These are phyloP conservation scores for Boechera retrofracta DNA, from an alignment of 345 rosid genomes.

Conservation along the genomic window DNA sequence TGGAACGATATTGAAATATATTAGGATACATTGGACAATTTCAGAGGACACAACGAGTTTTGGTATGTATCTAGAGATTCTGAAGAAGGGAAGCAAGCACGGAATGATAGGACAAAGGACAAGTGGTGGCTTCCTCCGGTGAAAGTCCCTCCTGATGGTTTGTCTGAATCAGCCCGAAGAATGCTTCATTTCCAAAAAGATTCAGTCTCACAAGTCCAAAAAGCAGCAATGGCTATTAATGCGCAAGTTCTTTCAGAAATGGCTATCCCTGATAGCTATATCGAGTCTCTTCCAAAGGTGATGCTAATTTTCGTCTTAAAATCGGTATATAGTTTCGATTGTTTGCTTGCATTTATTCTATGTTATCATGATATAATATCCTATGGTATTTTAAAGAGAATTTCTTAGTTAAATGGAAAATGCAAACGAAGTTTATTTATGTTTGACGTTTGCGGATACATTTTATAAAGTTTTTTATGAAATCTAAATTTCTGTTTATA, in stretches of 20 bases:
- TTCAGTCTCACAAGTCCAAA: conserved; percentile 79
- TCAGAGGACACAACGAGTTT: conserved; percentile 64
- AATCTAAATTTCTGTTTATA: no score
- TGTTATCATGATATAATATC: not conserved
- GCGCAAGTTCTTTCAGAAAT: conserved; percentile 86
- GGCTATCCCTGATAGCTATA: conserved; percentile 81
- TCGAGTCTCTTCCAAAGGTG: conserved; percentile 89
- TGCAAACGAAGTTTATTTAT: no score
- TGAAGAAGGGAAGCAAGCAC: conserved; percentile 51
- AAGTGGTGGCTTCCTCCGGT: conserved; percentile 84
- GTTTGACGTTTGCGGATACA: no score
- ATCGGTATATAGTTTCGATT: not conserved
- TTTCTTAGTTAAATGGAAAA: no score
- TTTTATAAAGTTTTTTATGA: no score
- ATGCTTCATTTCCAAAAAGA: conserved; percentile 77
- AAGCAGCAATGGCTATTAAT: conserved; percentile 92
- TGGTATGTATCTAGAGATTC: conserved; percentile 56
- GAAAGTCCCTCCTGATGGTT: conserved; percentile 69
- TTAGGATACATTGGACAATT: conserved; percentile 69
- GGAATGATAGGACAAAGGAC: conserved; percentile 54
- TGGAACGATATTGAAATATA: conserved; percentile 38
- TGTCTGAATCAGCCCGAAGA: conserved; percentile 60
- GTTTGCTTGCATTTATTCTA: not conserved
- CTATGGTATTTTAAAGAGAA: not conserved
- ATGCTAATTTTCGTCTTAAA: not conserved